Percentiles rank a stretch among this genome's conserved stretches.
Conservation (phyloP, 2,329 filamentous ascomycete genomes). For the Fusarium buxicola region DNA sequence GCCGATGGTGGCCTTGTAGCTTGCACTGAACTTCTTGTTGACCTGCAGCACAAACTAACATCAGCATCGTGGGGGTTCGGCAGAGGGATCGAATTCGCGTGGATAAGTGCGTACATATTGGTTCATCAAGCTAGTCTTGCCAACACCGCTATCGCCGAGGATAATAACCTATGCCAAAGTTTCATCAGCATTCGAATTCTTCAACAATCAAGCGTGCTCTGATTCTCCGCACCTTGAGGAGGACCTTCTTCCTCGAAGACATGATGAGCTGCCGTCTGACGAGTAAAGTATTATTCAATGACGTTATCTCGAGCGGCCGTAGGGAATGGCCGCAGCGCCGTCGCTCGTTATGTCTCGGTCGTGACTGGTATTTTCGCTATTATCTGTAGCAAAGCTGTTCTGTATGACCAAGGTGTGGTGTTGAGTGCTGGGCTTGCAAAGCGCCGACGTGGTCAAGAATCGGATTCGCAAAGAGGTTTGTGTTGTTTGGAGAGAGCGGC, state of each 20-base stretch:
- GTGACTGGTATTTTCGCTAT: not conserved
- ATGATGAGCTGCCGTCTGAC: slow-evolving; percentile 60
- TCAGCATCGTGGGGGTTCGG: slow-evolving; percentile 26
- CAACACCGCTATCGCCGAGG: slow-evolving; percentile 97
- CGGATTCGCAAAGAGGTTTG: slow-evolving; percentile 20
- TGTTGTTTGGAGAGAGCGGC: slow-evolving; percentile 42
- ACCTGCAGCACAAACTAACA: slow-evolving; percentile 68
- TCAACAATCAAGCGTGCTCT: not conserved
- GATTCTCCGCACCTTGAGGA: slow-evolving; percentile 76
- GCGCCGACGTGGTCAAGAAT: slow-evolving; percentile 9
- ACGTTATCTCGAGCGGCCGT: slow-evolving; percentile 46
- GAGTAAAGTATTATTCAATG: slow-evolving; percentile 43
- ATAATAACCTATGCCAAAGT: slow-evolving; percentile 83
- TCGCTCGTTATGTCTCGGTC: slow-evolving; percentile 15
- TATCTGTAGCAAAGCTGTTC: slow-evolving; percentile 1
- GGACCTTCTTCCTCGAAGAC: slow-evolving; percentile 89
- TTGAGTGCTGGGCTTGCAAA: slow-evolving; percentile 10
- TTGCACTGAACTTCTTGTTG: slow-evolving; percentile 99
- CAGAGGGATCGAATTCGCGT: slow-evolving; percentile 3
- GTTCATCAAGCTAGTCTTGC: slow-evolving; percentile 99
- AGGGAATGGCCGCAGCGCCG: slow-evolving; percentile 36
- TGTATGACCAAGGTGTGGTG: not conserved
- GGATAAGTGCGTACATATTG: slow-evolving; percentile 86
- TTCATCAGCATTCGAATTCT: slow-evolving; percentile 26
- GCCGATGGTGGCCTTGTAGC: slow-evolving; percentile 99